Percentiles rank a stretch among this genome's conserved stretches.
Evolutionary conservation across 805 yeast genomes (phyloP).

Genomic region (Peterozyma toletana): DNA sequence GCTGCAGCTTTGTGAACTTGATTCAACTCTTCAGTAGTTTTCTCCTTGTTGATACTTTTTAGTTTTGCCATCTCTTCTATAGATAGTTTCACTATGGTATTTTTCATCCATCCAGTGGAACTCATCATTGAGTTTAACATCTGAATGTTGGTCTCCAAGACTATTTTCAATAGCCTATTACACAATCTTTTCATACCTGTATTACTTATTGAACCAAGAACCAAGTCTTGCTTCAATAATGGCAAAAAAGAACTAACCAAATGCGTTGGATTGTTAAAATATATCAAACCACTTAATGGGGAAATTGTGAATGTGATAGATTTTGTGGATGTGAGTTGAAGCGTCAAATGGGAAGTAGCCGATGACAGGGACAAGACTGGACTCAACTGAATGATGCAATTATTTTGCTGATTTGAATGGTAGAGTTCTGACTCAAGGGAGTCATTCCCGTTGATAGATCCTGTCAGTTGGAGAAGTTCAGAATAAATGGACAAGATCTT

Average conservation of each 20-base stretch:
- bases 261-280: conserved; percentile 38
- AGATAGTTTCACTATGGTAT: conserved; percentile 42
- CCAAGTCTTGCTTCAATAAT: conserved; percentile 19
- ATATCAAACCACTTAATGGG: conserved; percentile 30
- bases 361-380: conserved; percentile 2
- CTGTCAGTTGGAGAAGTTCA: conserved; percentile 20
- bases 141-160: conserved; percentile 38
- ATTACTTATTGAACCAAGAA: conserved; percentile 7
- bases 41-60: conserved; percentile 2
- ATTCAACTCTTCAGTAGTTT: conserved; percentile 14
- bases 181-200: conserved; percentile 9
- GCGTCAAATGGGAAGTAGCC: conserved; percentile 14
- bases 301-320: conserved; percentile 23
- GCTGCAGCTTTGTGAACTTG: too few species aligned
- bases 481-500: conserved; percentile 25
- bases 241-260: conserved; percentile 24
- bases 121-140: conserved; percentile 50
- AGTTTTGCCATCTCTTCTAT: conserved; percentile 39
- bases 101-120: conserved; percentile 66
- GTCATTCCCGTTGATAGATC: conserved; percentile 14
- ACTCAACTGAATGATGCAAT: conserved; percentile 2
- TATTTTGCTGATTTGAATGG: not conserved
- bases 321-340: conserved; percentile 20
- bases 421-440: conserved; percentile 4
- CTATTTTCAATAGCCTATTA: conserved; percentile 33